Evolutionary conservation across 1,139 yeast species (phyloP), one percentile per base, ranked within the genome.

Genomic region (Candida sp.): DNA sequence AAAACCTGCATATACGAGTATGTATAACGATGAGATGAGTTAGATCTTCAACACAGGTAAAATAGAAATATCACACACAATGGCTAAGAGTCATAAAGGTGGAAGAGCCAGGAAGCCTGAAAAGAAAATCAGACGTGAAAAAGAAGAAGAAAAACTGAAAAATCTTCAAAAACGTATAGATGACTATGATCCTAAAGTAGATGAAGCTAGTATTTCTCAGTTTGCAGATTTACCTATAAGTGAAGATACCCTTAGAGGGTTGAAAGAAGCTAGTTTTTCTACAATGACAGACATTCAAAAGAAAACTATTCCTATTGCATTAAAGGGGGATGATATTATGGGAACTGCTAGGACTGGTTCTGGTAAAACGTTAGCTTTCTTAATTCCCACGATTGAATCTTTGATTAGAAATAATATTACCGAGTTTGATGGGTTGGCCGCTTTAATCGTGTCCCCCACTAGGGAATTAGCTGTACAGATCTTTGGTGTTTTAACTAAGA

Each of bases 311-410:
- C 87, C 95, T 0, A 67, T 77, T 15, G 84, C 96, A 1, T 70
- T 93, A 48, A 82, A 87, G 54, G 95, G 95, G 0, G 75, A 81
- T 39, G 99, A 95, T 66, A 66, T 93, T 7, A 73, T 93, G 53
- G 98, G 91, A 23, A 95, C 97, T 21, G 99, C 99, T 19, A 82
- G 84, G 56, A 93, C 99, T 0, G 99, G 99, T 3, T 89, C 97
- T 1, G 99, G 99, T 40, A 93, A 93, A 62, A 93, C 99, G 0
- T 66, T 93, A 47, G 96, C 98, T 4, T 93, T 93, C 57, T 70
- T 93, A 53, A 77, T 93, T 36, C 99, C 99, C 2, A 79, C 87
- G 4, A 65, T 90, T 21, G 97, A 90, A 58, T 73, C 77, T 40
- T 70, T 91, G 46, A 77, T 81, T 50, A 77, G 87, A 52, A 82